Evolutionary conservation across 306 rosid species (phyloP).

Genomic region (Malus sieversii): DNA sequence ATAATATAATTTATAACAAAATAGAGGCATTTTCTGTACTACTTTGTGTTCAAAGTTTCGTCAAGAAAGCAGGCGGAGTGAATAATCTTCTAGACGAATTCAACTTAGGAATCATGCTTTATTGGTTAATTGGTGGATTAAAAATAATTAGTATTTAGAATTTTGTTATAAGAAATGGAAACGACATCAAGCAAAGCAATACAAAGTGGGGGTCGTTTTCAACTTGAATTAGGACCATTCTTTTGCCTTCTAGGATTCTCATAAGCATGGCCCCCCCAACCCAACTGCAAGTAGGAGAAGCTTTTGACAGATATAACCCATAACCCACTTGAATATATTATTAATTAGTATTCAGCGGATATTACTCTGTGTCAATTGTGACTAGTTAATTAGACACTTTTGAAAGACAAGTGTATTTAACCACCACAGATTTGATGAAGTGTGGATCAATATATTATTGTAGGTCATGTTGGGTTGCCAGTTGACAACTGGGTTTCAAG

Average conservation of each 20-base stretch:
- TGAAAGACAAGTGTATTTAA: constrained; percentile 1
- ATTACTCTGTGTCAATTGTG: no score
- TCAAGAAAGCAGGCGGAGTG: not conserved
- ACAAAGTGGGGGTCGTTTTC: constrained; percentile 27
- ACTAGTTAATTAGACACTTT: not conserved
- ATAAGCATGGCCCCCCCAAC: constrained; percentile 14
- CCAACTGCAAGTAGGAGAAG: constrained; percentile 18
- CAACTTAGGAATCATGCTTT: constrained; percentile 11
- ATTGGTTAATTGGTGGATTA: not conserved
- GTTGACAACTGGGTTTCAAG: not conserved
- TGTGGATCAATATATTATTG: not conserved
- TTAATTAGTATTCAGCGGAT: not conserved
- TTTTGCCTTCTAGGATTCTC: constrained; percentile 21
- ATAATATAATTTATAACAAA: not conserved
- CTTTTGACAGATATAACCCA: constrained; percentile 11
- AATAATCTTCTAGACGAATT: not conserved
- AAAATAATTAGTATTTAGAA: not conserved
- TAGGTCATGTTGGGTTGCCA: not conserved
- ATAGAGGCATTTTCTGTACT: not conserved
- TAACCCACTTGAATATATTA: not conserved
- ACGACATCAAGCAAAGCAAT: constrained; percentile 9
- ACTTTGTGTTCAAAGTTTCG: not conserved
- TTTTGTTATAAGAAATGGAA: not conserved
- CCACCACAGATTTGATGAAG: not conserved
- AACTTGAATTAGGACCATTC: constrained; percentile 14